Conservation (phyloP, 129 eudicot genomes). For the Lactuca saligna region DNA sequence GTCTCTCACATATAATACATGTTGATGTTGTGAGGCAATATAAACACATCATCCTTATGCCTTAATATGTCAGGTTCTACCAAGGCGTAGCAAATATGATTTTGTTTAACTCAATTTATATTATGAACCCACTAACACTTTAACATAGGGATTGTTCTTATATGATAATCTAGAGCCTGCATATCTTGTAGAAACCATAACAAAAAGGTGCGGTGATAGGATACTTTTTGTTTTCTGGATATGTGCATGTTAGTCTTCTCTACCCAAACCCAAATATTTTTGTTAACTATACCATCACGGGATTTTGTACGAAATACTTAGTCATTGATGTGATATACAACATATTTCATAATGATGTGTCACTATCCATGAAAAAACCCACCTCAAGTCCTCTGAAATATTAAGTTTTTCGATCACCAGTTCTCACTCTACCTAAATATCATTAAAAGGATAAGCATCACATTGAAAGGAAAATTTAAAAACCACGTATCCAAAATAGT, state of each 20-base stretch:
- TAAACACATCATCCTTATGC: not conserved
- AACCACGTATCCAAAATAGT: not conserved
- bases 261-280: not conserved
- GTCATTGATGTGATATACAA: slow-evolving; percentile 8
- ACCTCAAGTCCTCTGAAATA: not conserved
- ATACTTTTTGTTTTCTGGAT: not conserved
- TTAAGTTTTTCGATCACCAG: not conserved
- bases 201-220: no score
- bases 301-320: not conserved
- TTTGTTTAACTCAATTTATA: not conserved
- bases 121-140: slow-evolving; percentile 4
- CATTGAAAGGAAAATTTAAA: not conserved
- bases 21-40: no score
- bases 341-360: not conserved
- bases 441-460: not conserved
- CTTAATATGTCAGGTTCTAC: not conserved
- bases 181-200: no score
- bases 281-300: not conserved
- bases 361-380: not conserved
- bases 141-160: not conserved
- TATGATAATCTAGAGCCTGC: not conserved
- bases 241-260: not conserved
- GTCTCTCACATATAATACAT: no score
- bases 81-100: not conserved
- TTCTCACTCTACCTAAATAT: not conserved